Evolutionary conservation across 441 rosid genomes (phyloP).

Genomic region (Daphne laureola): DNA sequence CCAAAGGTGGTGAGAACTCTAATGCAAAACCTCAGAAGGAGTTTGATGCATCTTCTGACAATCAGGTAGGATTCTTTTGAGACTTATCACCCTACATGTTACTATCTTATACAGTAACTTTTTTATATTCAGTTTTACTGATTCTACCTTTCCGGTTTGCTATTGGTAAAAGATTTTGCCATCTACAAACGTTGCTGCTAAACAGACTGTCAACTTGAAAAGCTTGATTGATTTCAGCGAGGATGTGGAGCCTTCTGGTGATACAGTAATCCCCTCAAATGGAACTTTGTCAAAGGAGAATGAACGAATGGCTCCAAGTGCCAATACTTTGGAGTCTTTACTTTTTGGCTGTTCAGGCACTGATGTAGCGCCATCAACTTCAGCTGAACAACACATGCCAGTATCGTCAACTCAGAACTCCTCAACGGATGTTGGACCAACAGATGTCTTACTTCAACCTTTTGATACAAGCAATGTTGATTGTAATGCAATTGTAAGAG

Average conservation of each 20-base stretch:
- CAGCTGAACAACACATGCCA: constrained; percentile 14
- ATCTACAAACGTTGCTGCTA: constrained; percentile 17
- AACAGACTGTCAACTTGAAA: constrained; percentile 20
- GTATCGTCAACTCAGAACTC: constrained; percentile 14
- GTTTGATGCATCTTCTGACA: constrained; percentile 24
- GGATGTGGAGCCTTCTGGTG: constrained; percentile 23
- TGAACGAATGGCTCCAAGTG: constrained; percentile 23
- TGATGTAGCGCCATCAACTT: constrained; percentile 14
- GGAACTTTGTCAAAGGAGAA: constrained; percentile 25
- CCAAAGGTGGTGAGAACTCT: constrained; percentile 21
- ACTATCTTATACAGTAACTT: not conserved
- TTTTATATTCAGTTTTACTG: too few species aligned
- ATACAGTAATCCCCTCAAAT: constrained; percentile 17
- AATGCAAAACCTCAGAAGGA: constrained; percentile 29
- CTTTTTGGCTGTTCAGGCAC: constrained; percentile 44
- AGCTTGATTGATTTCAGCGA: constrained; percentile 37
- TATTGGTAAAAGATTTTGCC: constrained; percentile 32
- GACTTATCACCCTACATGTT: not conserved
- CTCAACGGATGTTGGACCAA: constrained; percentile 14
- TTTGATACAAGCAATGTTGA: constrained; percentile 10
- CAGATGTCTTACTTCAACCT: constrained; percentile 20
- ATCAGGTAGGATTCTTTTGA: constrained; percentile 28
- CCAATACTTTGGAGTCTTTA: constrained; percentile 55
- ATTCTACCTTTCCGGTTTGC: constrained; percentile 8
- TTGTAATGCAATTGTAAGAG: constrained; percentile 12